Percentiles rank a stretch among this genome's conserved stretches.
These are phyloP conservation scores for Rhodotorula glutinis DNA, from an alignment of 1,284 basidiomycete genomes.

Conservation along the genomic window DNA sequence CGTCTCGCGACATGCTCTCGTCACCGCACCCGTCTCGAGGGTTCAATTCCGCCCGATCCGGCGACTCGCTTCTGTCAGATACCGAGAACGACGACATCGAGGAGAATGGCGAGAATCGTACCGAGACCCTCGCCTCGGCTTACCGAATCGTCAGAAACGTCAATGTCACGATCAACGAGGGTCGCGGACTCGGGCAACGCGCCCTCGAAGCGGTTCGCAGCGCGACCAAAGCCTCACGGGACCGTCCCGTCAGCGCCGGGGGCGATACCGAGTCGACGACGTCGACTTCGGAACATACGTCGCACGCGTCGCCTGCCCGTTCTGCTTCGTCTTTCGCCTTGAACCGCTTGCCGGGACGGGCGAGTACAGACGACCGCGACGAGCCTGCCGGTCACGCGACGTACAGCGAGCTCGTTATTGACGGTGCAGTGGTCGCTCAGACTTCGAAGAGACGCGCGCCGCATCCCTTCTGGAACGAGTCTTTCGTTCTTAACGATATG, in stretches of 20 bases:
- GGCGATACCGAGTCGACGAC: constrained; percentile 5
- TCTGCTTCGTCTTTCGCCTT: constrained; percentile 2
- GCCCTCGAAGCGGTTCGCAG: constrained; percentile 26
- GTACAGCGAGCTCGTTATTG: constrained; percentile 43
- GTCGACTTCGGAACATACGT: background rate
- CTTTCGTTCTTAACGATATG: constrained; percentile 52
- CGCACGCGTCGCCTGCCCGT: constrained; percentile 5
- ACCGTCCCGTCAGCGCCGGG: constrained; percentile 9
- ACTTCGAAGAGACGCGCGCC: constrained; percentile 67
- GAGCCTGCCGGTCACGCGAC: constrained; percentile 15
- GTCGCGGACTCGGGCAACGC: constrained; percentile 28
- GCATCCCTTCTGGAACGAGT: constrained; percentile 65
- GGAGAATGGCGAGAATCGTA: background rate
- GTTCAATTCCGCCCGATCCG: background rate
- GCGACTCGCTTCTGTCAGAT: background rate
- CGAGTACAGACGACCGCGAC: constrained; percentile 1
- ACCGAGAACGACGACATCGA: background rate
- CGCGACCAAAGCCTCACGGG: constrained; percentile 12
- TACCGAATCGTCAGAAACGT: constrained; percentile 34
- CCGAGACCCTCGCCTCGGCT: constrained; percentile 16
- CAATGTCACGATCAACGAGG: constrained; percentile 33
- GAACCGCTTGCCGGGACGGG: constrained; percentile 5
- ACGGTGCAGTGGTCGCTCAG: constrained; percentile 58
- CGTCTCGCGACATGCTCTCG: background rate
- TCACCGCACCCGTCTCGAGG: background rate